These are phyloP conservation scores for Penicillium sp. DNA, from an alignment of 2,329 filamentous ascomycete genomes.

Conservation along the genomic window DNA sequence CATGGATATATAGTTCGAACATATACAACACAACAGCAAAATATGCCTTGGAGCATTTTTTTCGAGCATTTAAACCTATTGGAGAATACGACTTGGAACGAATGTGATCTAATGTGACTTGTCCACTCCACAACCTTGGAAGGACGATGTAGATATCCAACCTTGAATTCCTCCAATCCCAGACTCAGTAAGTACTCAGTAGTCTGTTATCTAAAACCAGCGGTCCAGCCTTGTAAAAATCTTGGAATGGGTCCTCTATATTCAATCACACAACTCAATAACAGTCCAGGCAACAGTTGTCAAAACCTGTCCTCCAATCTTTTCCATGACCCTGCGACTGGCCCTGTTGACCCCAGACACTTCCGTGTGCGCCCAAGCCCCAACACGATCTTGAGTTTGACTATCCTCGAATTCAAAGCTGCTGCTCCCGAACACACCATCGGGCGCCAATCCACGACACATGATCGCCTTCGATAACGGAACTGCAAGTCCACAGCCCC, in stretches of 20 bases:
- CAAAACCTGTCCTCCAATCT: conserved; percentile 39
- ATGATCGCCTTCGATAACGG: conserved; percentile 36
- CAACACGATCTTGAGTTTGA: conserved; percentile 10
- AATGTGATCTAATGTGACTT: too few species aligned
- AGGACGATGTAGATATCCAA: too few species aligned
- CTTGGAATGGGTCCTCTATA: not conserved
- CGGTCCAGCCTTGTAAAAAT: not conserved
- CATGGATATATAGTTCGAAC: too few species aligned
- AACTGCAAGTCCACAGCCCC: conserved; percentile 38
- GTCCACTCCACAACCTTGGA: too few species aligned
- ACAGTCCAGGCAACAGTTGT: conserved; percentile 43
- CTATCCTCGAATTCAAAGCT: conserved; percentile 6
- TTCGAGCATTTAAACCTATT: too few species aligned
- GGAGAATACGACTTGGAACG: too few species aligned
- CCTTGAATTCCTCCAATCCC: too few species aligned
- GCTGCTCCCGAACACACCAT: conserved; percentile 21
- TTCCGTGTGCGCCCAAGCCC: conserved; percentile 41
- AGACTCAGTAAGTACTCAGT: too few species aligned
- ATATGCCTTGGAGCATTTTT: too few species aligned
- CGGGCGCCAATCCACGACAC: conserved; percentile 26
- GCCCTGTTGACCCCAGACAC: conserved; percentile 37
- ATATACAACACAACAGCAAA: too few species aligned
- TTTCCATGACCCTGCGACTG: conserved; percentile 48
- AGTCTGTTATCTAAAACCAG: too few species aligned
- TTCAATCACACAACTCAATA: conserved; percentile 31